These are phyloP conservation scores for Alisma plantagoaquatica DNA, from an alignment of 106 monocot genomes.

Conservation along the genomic window DNA sequence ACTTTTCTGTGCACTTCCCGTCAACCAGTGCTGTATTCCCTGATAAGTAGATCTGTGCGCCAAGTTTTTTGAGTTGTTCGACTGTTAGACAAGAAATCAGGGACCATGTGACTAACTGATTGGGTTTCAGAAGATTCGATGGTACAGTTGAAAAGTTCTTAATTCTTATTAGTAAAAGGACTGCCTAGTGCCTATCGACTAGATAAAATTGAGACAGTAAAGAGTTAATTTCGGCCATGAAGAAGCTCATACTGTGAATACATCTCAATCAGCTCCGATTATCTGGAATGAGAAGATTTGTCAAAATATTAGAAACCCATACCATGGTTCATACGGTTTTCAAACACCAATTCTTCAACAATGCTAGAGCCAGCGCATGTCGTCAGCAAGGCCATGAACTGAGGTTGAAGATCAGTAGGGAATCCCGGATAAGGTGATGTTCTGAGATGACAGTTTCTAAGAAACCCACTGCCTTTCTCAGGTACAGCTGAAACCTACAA, in stretches of 20 bases:
- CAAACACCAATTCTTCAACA: slow-evolving; percentile 46
- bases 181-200: too few relatives aligned
- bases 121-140: too few relatives aligned
- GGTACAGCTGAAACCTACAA: slow-evolving; percentile 26
- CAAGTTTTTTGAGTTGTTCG: slow-evolving; percentile 34
- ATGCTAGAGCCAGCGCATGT: slow-evolving; percentile 33
- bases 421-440: slow-evolving; percentile 47
- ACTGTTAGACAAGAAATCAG: slow-evolving; percentile 7
- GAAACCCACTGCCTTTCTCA: slow-evolving; percentile 13
- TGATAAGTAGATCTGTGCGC: slow-evolving; percentile 22
- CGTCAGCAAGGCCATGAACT: slow-evolving; percentile 41
- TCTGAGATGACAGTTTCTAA: slow-evolving; percentile 27
- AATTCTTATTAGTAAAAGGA: neutral
- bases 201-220: too few relatives aligned
- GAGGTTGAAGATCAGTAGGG: slow-evolving; percentile 46
- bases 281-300: too few relatives aligned
- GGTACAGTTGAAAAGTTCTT: neutral
- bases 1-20: slow-evolving; percentile 26
- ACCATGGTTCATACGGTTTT: slow-evolving; percentile 52
- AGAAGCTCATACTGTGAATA: too few relatives aligned
- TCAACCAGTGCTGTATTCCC: slow-evolving; percentile 21
- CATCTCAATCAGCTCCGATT: too few relatives aligned
- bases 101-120: too few relatives aligned
- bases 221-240: too few relatives aligned
- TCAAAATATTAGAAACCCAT: neutral